Evolutionary conservation across 306 rosid species (phyloP), one percentile per base, ranked within the genome.

Genomic region (Cicer arietinum): DNA sequence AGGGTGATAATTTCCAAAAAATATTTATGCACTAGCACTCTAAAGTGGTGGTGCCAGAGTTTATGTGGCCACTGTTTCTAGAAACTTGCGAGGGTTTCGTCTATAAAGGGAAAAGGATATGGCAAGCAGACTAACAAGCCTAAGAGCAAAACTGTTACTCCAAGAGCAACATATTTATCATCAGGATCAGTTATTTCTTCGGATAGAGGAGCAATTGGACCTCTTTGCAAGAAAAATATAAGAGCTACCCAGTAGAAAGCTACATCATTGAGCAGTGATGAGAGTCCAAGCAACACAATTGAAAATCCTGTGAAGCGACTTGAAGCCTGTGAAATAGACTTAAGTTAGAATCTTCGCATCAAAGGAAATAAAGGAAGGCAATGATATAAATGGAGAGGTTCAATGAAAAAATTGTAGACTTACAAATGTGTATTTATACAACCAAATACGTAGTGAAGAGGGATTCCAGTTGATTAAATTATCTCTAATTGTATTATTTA

Each of bases 171-270:
- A 78, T 95, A 90, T 87, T 90, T 95, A 22, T 77, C 58, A 58
- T 84, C 96, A 25, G 99, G 99, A 77, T 88, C 96, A 10, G 91
- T 87, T 71, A 92, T 84, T 88, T 95, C 99, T 80, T 95, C 92
- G 1, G 93, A 84, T 6, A 95, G 93, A 47, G 99, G 99, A 84
- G 99, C 92, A 41, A 95, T 88, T 52, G 99, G 99, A 60, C 99
- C 99, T 77, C 99, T 80, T 75, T 92, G 99, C 75, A 94, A 79
- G 91, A 94, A 88, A 88, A 92, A 94, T 82, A 94, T 77, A 72
- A 94, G 88, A 80, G 60, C 98, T 13, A 90, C 99, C 98, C 99
- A 94, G 80, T 92, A 94, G 83, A 94, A 94, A 14, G 99, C 98
- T 42, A 95, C 99, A 25, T 94, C 97, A n/a, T 73, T 90, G 6